Conservation (phyloP, 2,329 filamentous ascomycete genomes). For the Aspergillus sp. region DNA sequence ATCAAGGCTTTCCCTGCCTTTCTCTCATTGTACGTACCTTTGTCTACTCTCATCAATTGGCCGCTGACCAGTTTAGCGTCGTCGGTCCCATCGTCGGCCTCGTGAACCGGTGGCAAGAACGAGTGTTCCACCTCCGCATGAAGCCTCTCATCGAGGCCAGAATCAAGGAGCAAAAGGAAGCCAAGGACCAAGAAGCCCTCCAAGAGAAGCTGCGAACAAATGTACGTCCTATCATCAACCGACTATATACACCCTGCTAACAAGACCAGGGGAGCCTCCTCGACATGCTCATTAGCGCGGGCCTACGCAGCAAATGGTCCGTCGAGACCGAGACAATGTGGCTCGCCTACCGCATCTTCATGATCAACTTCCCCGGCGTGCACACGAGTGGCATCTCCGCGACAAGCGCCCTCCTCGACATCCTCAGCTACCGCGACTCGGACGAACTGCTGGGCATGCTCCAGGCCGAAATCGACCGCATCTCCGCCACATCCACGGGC, state of each 20-base stretch:
- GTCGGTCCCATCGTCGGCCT: conserved; percentile 19
- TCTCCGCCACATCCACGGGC: conserved; percentile 2
- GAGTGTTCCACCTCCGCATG: conserved; percentile 18
- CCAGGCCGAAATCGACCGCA: conserved; percentile 14
- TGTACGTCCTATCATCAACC: not conserved
- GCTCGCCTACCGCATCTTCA: conserved; percentile 21
- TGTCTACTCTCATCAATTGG: not conserved
- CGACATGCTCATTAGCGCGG: conserved; percentile 19
- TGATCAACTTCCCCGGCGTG: conserved; percentile 24
- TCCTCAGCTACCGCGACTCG: conserved; percentile 11
- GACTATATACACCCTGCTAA: not conserved
- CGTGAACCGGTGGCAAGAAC: conserved; percentile 18
- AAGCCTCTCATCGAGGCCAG: conserved; percentile 19
- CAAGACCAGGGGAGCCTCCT: conserved; percentile 14
- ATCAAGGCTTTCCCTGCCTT: conserved; percentile 23
- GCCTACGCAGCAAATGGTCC: conserved; percentile 22
- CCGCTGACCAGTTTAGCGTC: conserved; percentile 5
- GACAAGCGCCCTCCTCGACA: conserved; percentile 20
- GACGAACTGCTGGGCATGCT: conserved; percentile 9
- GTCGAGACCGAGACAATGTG: conserved; percentile 21
- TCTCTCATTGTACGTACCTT: not conserved
- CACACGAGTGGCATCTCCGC: conserved; percentile 22
- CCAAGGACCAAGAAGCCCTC: not conserved
- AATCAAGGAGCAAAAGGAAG: conserved; percentile 17
- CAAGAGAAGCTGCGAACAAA: conserved; percentile 14